Conservation (phyloP, 805 yeast genomes). For the Barnettozyma siamensis region DNA sequence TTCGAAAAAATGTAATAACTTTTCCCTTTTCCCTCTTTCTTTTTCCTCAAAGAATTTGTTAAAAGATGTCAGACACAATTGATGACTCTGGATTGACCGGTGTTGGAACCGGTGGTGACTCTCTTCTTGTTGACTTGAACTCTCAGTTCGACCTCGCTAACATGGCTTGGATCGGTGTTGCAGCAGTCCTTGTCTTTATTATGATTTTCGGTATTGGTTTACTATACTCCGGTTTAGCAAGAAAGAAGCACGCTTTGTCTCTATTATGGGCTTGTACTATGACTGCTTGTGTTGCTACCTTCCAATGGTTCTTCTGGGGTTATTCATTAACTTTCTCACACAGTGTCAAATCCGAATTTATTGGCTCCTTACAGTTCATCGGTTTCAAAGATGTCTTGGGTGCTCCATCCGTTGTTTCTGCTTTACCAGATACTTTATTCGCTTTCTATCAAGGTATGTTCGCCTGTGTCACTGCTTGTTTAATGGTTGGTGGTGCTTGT, state of each 20-base stretch:
- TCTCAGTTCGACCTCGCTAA: slow-evolving; percentile 64
- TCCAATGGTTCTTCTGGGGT: slow-evolving; percentile 99
- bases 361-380: slow-evolving; percentile 79
- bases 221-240: slow-evolving; percentile 84
- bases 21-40: neutral
- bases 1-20: neutral
- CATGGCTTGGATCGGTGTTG: slow-evolving; percentile 77
- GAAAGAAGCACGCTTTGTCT: slow-evolving; percentile 94
- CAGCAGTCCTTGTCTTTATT: slow-evolving; percentile 80
- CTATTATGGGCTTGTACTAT: slow-evolving; percentile 89
- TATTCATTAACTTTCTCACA: slow-evolving; percentile 82
- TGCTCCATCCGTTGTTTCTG: slow-evolving; percentile 58
- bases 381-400: slow-evolving; percentile 78
- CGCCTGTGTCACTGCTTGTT: slow-evolving; percentile 85
- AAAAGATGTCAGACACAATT: neutral
- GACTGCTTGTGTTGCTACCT: slow-evolving; percentile 74
- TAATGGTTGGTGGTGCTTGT: slow-evolving; percentile 96
- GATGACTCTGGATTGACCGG: slow-evolving; percentile 38
- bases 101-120: slow-evolving; percentile 73
- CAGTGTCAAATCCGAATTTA: slow-evolving; percentile 50
- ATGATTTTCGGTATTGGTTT: slow-evolving; percentile 96
- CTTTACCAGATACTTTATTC: slow-evolving; percentile 82
- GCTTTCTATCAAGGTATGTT: slow-evolving; percentile 95
- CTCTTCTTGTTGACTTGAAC: slow-evolving; percentile 66
- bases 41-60: neutral